These are phyloP conservation scores for Pseudogymnoascus sp. DNA, from an alignment of 2,329 filamentous ascomycete species.

Conservation along the genomic window DNA sequence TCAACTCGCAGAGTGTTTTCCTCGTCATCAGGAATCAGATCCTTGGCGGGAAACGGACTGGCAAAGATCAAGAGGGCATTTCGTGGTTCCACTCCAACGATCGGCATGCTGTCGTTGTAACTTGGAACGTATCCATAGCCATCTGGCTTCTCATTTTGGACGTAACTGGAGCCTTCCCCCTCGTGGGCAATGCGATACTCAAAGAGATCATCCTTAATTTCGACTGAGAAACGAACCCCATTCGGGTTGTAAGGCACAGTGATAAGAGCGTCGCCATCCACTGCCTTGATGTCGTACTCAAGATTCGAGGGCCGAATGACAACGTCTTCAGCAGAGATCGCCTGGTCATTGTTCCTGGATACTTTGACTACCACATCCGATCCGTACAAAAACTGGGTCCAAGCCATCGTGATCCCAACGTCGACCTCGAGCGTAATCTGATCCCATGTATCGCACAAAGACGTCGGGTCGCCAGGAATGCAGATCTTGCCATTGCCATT, in stretches of 20 bases:
- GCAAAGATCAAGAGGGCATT: slow-evolving; percentile 29
- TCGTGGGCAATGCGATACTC: slow-evolving; percentile 23
- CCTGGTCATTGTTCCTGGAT: slow-evolving; percentile 15
- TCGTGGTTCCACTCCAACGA: slow-evolving; percentile 26
- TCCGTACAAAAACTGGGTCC: slow-evolving; percentile 29
- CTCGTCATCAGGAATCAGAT: slow-evolving; percentile 18
- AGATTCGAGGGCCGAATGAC: slow-evolving; percentile 27
- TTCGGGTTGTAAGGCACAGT: slow-evolving; percentile 23
- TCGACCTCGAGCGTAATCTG: slow-evolving; percentile 28
- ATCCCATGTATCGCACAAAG: slow-evolving; percentile 22
- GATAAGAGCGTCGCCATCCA: slow-evolving; percentile 22
- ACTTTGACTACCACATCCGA: slow-evolving; percentile 25
- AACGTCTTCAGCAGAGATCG: slow-evolving; percentile 21
- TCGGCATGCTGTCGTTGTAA: slow-evolving; percentile 13
- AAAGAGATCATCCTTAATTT: slow-evolving; percentile 29
- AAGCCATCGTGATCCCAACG: slow-evolving; percentile 30
- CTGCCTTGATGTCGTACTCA: slow-evolving; percentile 18
- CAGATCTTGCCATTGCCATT: slow-evolving; percentile 31
- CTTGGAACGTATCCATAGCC: slow-evolving; percentile 11
- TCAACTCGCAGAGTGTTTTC: slow-evolving; percentile 18
- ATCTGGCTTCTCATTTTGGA: slow-evolving; percentile 13
- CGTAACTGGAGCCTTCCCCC: slow-evolving; percentile 15
- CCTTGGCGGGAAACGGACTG: slow-evolving; percentile 23
- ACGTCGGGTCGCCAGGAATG: slow-evolving; percentile 20
- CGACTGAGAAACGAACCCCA: slow-evolving; percentile 29